Conservation (phyloP, 768 basidiomycete genomes). For the Baorangia bicolor region DNA sequence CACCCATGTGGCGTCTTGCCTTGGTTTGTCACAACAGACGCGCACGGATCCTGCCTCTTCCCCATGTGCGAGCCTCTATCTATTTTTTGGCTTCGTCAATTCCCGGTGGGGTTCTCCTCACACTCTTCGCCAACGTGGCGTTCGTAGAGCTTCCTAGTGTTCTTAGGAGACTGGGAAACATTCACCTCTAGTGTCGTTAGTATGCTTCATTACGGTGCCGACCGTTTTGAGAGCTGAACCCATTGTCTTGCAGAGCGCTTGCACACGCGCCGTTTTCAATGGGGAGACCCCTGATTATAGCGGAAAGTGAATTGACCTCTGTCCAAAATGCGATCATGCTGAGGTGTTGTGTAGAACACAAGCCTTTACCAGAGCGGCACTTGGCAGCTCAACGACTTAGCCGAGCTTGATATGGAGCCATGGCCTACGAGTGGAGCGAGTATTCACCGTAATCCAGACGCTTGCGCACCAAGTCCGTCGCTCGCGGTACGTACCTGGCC, state of each 20-base stretch:
- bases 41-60: too few relatives aligned
- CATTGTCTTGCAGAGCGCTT: not conserved
- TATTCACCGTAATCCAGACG: slow-evolving; percentile 22
- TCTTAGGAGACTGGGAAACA: slow-evolving; percentile 4
- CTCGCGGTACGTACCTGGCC: slow-evolving; percentile 16
- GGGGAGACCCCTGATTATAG: not conserved
- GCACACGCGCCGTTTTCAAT: not conserved
- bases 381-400: slow-evolving; percentile 22
- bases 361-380: slow-evolving; percentile 12
- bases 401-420: slow-evolving; percentile 16
- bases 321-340: not conserved
- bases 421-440: slow-evolving; percentile 18
- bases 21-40: too few relatives aligned
- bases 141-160: slow-evolving; percentile 8
- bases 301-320: not conserved
- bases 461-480: slow-evolving; percentile 24
- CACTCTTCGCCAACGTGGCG: slow-evolving; percentile 10
- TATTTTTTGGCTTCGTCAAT: slow-evolving; percentile 10
- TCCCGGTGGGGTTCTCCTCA: slow-evolving; percentile 17
- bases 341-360: slow-evolving; percentile 11
- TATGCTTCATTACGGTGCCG: not conserved
- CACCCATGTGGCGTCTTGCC: too few relatives aligned
- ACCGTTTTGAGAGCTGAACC: not conserved
- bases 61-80: slow-evolving; percentile 17
- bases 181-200: slow-evolving; percentile 7